Evolutionary conservation across 2,329 filamentous ascomycete species (phyloP), one percentile per base, ranked within the genome.

Genomic region (Sphaerulina populicola): DNA sequence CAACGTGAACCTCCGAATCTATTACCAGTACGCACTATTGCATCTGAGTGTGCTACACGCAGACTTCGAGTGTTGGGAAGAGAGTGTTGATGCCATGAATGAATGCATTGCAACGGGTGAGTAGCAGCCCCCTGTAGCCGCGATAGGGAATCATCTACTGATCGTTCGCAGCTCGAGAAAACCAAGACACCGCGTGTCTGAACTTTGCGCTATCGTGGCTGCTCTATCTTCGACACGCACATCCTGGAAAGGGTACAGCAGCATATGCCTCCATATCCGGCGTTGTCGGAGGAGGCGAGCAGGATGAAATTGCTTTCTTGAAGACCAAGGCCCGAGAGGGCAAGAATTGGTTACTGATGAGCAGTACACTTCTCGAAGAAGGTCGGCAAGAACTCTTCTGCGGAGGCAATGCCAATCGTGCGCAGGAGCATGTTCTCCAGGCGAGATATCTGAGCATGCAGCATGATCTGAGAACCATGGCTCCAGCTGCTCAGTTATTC

Each of bases 191-290:
- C 75, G 83, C 80, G 3, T 97, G 93, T 65, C 76, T 98, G 51
- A 97, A 96, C 68, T 97, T 94, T 69, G 87, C 89, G 30, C 79
- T 98, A 55, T 94, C 89, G 64, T 98, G 93, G 93, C 76, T 97
- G 2, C 94, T 94, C 63, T 88, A 96, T 64, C 94, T 96, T 61
- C 86, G 85, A n/a, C 87, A 88, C 63, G 82, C 86, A 0, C 89
- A 91, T 86, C 89, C 0, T 76, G 81, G 56, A 15, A 60, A 56
- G 40, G 53, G 53, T 12, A 39, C n/a, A 6, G 51, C 57, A 23
- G 54, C 54, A 0, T 63, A 58, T 31, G 52, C 51, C 5, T 59
- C 53, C n/a, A 53, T 62, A 1, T 54, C 59, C 1, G 59, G 60
- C n/a, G 51, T 63, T 15, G 54, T 59, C 10, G 63, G 63, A 18